Evolutionary conservation across 805 yeast species (phyloP).

Genomic region (Myxozyma udenii): DNA sequence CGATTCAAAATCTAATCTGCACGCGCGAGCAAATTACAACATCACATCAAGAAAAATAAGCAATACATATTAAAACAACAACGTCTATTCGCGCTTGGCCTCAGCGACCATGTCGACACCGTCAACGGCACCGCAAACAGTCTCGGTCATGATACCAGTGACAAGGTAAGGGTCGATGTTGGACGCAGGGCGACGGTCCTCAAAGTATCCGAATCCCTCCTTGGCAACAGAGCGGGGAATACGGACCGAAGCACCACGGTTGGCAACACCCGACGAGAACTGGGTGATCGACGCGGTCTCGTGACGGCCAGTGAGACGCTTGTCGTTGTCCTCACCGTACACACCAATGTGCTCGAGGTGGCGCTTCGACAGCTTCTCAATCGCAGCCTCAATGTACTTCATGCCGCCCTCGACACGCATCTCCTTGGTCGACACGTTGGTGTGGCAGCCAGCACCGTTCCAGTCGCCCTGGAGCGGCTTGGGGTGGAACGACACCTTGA

Average conservation of each 20-base stretch:
- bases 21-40: no score
- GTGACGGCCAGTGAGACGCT: conserved; percentile 95
- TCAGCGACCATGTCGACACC: conserved; percentile 30
- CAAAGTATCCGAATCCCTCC: conserved; percentile 97
- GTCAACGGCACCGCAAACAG: conserved; percentile 46
- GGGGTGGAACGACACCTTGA: conserved; percentile 98
- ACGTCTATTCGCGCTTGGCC: conserved; percentile 26
- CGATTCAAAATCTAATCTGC: no score
- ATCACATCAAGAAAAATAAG: no score
- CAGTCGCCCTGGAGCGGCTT: conserved; percentile 98
- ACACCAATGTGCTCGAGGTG: conserved; percentile 93
- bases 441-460: conserved; percentile 99
- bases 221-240: conserved; percentile 98
- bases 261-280: conserved; percentile 97
- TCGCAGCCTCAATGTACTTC: conserved; percentile 87
- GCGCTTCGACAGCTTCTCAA: conserved; percentile 90
- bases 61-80: no score
- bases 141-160: conserved; percentile 97
- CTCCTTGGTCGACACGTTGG: conserved; percentile 87
- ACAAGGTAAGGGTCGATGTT: conserved; percentile 99
- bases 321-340: conserved; percentile 93
- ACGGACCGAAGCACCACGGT: conserved; percentile 99
- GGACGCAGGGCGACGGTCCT: conserved; percentile 99
- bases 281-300: conserved; percentile 93
- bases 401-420: conserved; percentile 98